Base-by-base conservation (phyloP, 179 eudicot genomes). In the Silene coronaria region DNA sequence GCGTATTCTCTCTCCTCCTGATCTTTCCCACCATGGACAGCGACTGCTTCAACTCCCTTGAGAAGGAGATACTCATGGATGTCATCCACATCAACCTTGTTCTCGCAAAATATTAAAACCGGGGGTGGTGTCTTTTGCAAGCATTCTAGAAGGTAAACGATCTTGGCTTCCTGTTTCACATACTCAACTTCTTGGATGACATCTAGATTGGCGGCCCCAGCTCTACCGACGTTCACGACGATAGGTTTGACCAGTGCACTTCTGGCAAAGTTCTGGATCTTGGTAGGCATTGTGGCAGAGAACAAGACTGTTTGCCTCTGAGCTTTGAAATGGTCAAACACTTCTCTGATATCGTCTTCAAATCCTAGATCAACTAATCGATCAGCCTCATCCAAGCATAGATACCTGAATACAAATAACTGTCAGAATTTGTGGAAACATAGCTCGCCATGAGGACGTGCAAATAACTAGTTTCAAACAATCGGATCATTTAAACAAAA, bases 161-260 rank as follows among this genome's bases (percentile, higher is more conserved):
- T 87, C 70, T 93, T 93, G 0, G 91, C 98, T 57, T 93, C 98
- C 68, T 93, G 98, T 73, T 93, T 93, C 66, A 91, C 98, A 17
- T 93, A 93, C 78, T 93, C 98, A 11, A 93, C 98, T 81, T 91
- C 98, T 81, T 93, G 97, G 51, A 93, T 91, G 59, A 91, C 97
- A 22, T 93, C 98, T 3, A 93, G 90, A 85, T 91, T 93, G 65
- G 98, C 96, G 4, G 98, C 97, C 51, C 98, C 97, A 5, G 96
- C 98, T 77, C 98, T 80, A 32, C 98, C 97, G 6, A 93, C 98
- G 36, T 93, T 93, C 2, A 93, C 98, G 1, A 90, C 78, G 1
- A 93, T 87, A 36, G 98, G 98, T 78, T 85, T 90, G 42, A 93
- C 97, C 36, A 93, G 77, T 30, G 98, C 97, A 75, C 91, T 90